A percentile compares a stretch with the other conserved stretches of the same genome.
phyloP scores from a whole-genome alignment of 306 rosid species.

The Senna tora region DNA sequence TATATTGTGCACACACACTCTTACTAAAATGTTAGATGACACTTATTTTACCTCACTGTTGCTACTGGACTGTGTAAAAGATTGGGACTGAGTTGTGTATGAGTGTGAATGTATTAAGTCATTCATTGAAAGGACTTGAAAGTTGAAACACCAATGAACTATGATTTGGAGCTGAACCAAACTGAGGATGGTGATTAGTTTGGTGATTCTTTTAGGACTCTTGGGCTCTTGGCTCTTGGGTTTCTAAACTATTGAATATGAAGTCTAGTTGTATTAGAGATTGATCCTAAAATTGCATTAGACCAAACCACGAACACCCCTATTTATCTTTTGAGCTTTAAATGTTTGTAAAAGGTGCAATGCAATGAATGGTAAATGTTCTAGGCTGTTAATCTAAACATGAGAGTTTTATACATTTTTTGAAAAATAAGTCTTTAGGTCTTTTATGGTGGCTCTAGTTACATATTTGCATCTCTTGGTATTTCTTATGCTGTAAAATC shows the following conservation, averaged over 20 bases:
- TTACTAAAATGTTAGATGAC: background rate
- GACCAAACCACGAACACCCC: background rate
- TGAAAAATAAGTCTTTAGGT: background rate
- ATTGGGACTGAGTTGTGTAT: background rate
- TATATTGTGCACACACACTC: background rate
- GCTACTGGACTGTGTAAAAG: background rate
- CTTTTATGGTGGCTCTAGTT: background rate
- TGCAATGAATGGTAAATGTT: background rate
- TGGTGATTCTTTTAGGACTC: background rate
- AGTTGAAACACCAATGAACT: background rate
- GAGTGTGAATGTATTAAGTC: conserved; percentile 11
- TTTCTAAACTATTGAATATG: conserved; percentile 7
- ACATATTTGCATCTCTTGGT: background rate
- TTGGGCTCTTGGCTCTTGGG: background rate
- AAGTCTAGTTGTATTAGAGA: background rate
- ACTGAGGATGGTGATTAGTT: background rate
- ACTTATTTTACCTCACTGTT: background rate
- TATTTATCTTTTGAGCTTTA: background rate
- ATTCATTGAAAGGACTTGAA: background rate
- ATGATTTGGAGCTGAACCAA: background rate
- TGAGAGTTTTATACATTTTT: background rate
- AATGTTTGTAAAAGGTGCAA: background rate
- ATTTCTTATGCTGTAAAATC: conserved; percentile 4
- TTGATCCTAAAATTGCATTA: background rate
- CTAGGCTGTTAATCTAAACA: background rate